Base-by-base conservation (phyloP, 2,329 filamentous ascomycete genomes). In the Fusarium vanettenii region DNA sequence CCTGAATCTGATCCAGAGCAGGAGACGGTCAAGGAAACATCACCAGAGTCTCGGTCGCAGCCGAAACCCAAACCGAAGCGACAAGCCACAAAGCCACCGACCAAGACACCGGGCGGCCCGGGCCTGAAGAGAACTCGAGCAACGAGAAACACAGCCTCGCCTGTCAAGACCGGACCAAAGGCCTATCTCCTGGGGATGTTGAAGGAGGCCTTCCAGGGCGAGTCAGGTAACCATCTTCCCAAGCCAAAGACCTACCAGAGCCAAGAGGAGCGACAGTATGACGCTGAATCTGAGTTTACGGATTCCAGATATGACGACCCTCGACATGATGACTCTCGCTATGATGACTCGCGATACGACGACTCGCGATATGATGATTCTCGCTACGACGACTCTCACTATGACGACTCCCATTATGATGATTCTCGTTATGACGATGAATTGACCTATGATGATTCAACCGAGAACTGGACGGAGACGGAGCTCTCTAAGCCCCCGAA, bases 191-290 rank as follows among this genome's bases (percentile, higher is more conserved):
- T 90, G 25, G 90, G 91, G 45, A 86, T 87, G 55, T 81, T 92
- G 10, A 89, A 88, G 64, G 90, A 91, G 70, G 91, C 90, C 5
- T 92, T 92, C 76, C 87, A 87, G 43, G 91, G 91, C 33, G 90
- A 92, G 78, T 92, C 90, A 2, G 85, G 81, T 4, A 84, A 84
- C 11, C 84, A 87, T 67, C 82, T 83, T 22, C 82, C 86, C 6
- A 84, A 84, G 16, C 85, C 86, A 2, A 84, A 84, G 69, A 83
- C 85, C 29, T 89, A 89, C 69, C 85, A 87, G 41, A 88, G 86
- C 61, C 86, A 83, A 33, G 85, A 88, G 67, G 84, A 87, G 61
- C 81, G 83, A 5, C 78, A 75, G 7, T 81, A 80, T 35, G 78
- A 78, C 11, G 69, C 73, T 6, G 76, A 77, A 62, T 64, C 75